Base-by-base conservation (phyloP, 306 rosid species). In the Cucumis cinereus region DNA sequence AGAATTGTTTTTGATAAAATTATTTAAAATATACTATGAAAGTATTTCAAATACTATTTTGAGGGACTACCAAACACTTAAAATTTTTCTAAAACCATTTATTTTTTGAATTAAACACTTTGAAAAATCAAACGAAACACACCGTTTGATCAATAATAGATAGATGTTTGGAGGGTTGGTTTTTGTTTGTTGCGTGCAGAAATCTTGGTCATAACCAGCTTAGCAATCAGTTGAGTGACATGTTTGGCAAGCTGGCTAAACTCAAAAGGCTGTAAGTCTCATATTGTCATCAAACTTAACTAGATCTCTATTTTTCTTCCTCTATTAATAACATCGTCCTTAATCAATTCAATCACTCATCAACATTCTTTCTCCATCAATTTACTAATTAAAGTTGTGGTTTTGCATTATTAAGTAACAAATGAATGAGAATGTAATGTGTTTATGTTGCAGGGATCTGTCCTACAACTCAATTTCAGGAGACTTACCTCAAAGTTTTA, bases 401-500 rank as follows among this genome's bases (percentile, higher is more conserved):
- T 55, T 24, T 59, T 59, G 7, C 41, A 15, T 64, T 64, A 15
- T 64, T 64, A n/a, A 70, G 24, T 47, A 70, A 30, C 35, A 30
- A 30, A 26, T 23, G 9, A 70, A 70, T 20, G 59, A 15, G 36
- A 22, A 36, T 14, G 17, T 38, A 60, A 53, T 69, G 4, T 69
- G 8, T 68, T 28, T 28, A 9, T 28, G 17, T 72, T 80, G 61
- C 85, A 93, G 98, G 88, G 96, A 93, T 86, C 82, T 93, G 17
- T 93, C 98, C 5, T 78, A 12, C 87, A 93, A 93, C 79, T 83
- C 91, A 75, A 61, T 93, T 53, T 91, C 97, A 28, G 98, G 92
- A 40, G 76, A 83, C 77, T 86, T 93, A 79, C 98, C 98, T 78
- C 96, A 79, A 83, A 91, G 92, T 88, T 80, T 93, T 24, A 81